Percentiles rank a stretch among this genome's conserved stretches.
phyloP scores from a whole-genome alignment of 148 eudicot species.

The Gaultheria prostrata region DNA sequence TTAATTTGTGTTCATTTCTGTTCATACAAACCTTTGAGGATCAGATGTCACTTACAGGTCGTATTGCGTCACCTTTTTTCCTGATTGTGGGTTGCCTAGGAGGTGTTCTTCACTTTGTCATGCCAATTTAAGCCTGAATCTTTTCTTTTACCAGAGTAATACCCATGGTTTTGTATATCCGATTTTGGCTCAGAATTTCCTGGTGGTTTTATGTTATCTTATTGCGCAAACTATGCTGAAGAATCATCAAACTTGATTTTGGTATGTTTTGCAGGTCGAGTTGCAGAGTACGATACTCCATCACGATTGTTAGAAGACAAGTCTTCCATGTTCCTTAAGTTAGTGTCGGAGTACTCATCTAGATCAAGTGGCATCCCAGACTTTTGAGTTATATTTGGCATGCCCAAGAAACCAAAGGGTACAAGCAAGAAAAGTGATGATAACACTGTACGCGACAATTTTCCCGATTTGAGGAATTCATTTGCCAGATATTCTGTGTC shows the following conservation, averaged over 20 bases:
- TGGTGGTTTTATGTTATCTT: background rate
- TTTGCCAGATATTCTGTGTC: slow-evolving; percentile 1
- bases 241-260: slow-evolving; percentile 5
- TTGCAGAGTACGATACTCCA: slow-evolving; percentile 78
- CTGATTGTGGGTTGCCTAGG: background rate
- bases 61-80: background rate
- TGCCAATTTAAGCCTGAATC: background rate
- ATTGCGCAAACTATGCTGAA: background rate
- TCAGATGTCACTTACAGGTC: background rate
- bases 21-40: background rate
- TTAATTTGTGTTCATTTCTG: too few species aligned
- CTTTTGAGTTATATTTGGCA: slow-evolving; percentile 10
- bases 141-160: background rate
- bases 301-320: slow-evolving; percentile 63
- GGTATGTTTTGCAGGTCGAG: slow-evolving; percentile 56
- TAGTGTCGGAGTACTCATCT: slow-evolving; percentile 80
- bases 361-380: slow-evolving; percentile 55
- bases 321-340: slow-evolving; percentile 70
- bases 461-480: background rate
- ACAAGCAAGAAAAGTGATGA: slow-evolving; percentile 15
- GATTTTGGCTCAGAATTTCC: background rate
- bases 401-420: background rate
- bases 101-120: background rate
- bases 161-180: background rate
- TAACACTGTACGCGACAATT: background rate